These are phyloP conservation scores for Pulveroboletus sp. DNA, from an alignment of 768 basidiomycete species.

Conservation along the genomic window DNA sequence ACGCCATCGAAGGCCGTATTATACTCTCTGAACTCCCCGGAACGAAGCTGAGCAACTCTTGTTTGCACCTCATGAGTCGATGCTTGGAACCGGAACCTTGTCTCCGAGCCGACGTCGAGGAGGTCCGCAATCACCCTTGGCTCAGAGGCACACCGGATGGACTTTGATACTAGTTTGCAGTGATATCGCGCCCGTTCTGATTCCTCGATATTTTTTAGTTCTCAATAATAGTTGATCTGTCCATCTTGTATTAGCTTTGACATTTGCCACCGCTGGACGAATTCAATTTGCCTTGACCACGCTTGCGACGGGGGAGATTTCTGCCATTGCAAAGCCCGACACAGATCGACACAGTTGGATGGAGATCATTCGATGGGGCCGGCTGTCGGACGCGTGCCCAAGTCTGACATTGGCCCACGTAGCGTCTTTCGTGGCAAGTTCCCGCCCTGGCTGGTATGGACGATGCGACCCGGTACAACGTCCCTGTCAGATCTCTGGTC, in stretches of 20 bases:
- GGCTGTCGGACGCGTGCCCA: no score
- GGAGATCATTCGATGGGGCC: no score
- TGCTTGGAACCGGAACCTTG: slow-evolving; percentile 85
- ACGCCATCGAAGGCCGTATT: slow-evolving; percentile 66
- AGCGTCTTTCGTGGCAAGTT: no score
- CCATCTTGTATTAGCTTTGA: slow-evolving; percentile 14
- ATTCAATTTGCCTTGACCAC: not conserved
- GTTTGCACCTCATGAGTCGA: slow-evolving; percentile 59
- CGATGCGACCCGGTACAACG: no score
- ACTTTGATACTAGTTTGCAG: slow-evolving; percentile 10
- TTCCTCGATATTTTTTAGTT: slow-evolving; percentile 5
- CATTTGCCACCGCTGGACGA: not conserved
- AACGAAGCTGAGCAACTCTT: slow-evolving; percentile 39
- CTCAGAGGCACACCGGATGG: slow-evolving; percentile 35
- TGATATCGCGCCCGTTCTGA: slow-evolving; percentile 6
- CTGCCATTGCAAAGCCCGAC: no score
- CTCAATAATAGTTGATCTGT: slow-evolving; percentile 6
- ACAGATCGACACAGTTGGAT: no score
- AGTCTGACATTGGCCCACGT: no score
- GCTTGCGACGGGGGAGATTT: no score
- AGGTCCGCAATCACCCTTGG: slow-evolving; percentile 87
- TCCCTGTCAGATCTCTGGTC: no score
- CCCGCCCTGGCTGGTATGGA: no score
- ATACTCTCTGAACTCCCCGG: slow-evolving; percentile 41
- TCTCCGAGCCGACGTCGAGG: slow-evolving; percentile 72